A percentile compares a stretch with the other conserved stretches of the same genome.
These are phyloP conservation scores for Ophiorrhiza pumila DNA, from an alignment of 257 asterid species.

Conservation along the genomic window DNA sequence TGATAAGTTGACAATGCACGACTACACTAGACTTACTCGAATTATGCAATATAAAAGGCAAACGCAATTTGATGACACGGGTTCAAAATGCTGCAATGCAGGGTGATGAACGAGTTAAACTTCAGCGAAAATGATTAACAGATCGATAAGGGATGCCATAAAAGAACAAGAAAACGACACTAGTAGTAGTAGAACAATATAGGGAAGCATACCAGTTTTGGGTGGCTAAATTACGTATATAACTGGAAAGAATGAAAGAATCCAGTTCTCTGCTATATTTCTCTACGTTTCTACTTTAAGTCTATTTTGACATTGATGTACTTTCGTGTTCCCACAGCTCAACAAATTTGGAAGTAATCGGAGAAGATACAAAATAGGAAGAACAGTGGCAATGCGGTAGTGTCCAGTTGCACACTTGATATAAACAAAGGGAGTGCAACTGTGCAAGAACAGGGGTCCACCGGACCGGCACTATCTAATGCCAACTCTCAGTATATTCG, in stretches of 20 bases:
- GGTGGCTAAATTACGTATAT: conserved; percentile 6
- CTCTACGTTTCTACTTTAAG: too few species aligned
- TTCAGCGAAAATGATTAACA: background rate
- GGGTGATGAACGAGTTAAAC: background rate
- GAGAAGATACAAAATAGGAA: too few species aligned
- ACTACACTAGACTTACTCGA: background rate
- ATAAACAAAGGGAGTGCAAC: too few species aligned
- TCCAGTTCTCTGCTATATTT: too few species aligned
- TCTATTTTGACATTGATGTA: too few species aligned
- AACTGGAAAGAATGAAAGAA: conserved; percentile 30
- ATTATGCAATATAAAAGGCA: background rate
- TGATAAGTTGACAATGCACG: too few species aligned
- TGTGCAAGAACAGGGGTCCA: background rate
- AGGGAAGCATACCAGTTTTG: conserved; percentile 41
- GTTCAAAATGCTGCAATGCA: background rate
- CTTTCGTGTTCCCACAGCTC: background rate
- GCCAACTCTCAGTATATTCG: conserved; percentile 38
- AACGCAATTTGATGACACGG: background rate
- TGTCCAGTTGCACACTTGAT: too few species aligned
- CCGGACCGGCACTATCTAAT: conserved; percentile 1
- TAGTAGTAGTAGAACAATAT: background rate
- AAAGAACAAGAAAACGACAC: conserved; percentile 9
- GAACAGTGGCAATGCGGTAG: too few species aligned
- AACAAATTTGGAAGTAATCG: background rate
- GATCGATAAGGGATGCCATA: conserved; percentile 4